Conservation (phyloP, 495 filamentous ascomycete genomes). For the Aspergillus sclerotiicarbonarius region DNA sequence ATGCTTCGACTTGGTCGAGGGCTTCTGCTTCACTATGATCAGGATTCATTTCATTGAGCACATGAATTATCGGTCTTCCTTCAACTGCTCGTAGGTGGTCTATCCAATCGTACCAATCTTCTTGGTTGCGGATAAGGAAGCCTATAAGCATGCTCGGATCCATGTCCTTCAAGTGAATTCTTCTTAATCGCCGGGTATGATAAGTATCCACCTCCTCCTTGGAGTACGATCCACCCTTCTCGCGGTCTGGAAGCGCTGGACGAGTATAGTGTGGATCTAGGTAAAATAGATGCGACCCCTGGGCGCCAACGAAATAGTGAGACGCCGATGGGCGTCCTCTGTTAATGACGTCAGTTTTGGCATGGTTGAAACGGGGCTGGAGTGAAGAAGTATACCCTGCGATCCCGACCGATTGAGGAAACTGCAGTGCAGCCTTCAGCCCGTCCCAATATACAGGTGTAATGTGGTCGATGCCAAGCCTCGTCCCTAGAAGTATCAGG, state of each 20-base stretch:
- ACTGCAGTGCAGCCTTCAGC: conserved; percentile 73
- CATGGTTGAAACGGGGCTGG: neutral
- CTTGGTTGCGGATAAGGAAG: conserved; percentile 81
- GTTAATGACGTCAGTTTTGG: conserved; percentile 4
- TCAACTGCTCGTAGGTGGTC: conserved; percentile 61
- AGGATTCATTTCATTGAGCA: conserved; percentile 63
- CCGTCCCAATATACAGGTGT: conserved; percentile 91
- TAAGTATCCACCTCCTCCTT: conserved; percentile 75
- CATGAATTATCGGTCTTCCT: conserved; percentile 82
- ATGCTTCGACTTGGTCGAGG: conserved; percentile 84
- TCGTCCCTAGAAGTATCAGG: conserved; percentile 80
- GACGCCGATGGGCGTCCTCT: conserved; percentile 92
- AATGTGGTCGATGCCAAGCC: conserved; percentile 89
- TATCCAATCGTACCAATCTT: conserved; percentile 85
- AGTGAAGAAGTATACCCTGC: conserved; percentile 67
- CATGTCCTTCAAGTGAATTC: conserved; percentile 86
- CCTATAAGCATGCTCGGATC: conserved; percentile 98
- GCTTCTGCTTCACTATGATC: conserved; percentile 62
- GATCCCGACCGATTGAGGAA: conserved; percentile 90
- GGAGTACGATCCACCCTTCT: conserved; percentile 53
- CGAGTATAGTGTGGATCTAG: conserved; percentile 88
- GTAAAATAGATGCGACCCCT: conserved; percentile 87
- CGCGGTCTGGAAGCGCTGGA: conserved; percentile 59
- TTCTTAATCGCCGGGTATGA: conserved; percentile 80
- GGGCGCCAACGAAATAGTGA: conserved; percentile 96